These are phyloP conservation scores for Ajuga chamaepitys DNA, from an alignment of 257 asterid species.

Conservation along the genomic window DNA sequence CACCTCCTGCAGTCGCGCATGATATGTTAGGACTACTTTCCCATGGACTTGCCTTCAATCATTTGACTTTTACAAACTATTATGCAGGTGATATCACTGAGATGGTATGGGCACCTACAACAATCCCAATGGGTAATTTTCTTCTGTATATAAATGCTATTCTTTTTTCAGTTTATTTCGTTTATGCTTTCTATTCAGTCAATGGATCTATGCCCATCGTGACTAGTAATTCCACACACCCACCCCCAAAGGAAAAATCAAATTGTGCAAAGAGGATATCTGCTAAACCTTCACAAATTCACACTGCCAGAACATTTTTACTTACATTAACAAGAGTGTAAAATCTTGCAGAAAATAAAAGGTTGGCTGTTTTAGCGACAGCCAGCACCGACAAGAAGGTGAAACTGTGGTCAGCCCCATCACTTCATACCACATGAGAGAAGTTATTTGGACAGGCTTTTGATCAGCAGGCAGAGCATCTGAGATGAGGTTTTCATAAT, in stretches of 20 bases:
- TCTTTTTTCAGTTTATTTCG: background rate
- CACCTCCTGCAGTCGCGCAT: background rate
- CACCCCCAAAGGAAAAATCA: no score
- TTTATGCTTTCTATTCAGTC: background rate
- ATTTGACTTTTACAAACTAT: slow-evolving; percentile 8
- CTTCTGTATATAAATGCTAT: background rate
- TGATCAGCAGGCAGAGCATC: background rate
- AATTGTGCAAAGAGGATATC: background rate
- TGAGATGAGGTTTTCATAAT: background rate
- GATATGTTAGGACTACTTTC: background rate
- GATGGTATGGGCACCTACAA: slow-evolving; percentile 79
- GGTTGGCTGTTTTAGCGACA: slow-evolving; percentile 49
- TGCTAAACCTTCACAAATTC: background rate
- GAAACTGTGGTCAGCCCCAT: slow-evolving; percentile 88
- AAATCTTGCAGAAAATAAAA: slow-evolving; percentile 48
- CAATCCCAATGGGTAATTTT: slow-evolving; percentile 51
- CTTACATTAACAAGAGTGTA: background rate
- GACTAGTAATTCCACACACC: no score
- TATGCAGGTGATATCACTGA: slow-evolving; percentile 78
- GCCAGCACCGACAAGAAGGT: slow-evolving; percentile 87
- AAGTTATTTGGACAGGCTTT: background rate
- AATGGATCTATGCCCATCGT: no score
- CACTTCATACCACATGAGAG: slow-evolving; percentile 20
- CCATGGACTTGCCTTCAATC: slow-evolving; percentile 7
- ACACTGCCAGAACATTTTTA: background rate